These are phyloP conservation scores for Pseudonitzschia multistriata DNA, from an alignment of 108 stramenopile species.

Conservation along the genomic window DNA sequence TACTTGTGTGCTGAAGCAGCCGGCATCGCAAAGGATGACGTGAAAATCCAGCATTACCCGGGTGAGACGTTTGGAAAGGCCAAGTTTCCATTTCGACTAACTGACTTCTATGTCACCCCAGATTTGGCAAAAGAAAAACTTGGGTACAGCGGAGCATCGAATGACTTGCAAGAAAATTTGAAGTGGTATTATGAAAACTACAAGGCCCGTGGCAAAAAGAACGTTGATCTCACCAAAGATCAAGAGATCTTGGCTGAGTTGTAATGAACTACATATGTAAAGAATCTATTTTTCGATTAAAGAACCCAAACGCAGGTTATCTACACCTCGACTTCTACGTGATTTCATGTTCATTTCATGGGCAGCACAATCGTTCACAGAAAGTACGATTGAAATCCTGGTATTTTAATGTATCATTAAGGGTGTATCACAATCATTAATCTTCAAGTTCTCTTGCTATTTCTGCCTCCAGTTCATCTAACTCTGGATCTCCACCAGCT, in stretches of 20 bases:
- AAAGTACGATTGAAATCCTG: neutral
- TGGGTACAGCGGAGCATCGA: slow-evolving; percentile 60
- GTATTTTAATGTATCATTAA: too few relatives aligned
- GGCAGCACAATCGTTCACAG: too few relatives aligned
- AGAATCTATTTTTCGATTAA: neutral
- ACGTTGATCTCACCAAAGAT: slow-evolving; percentile 58
- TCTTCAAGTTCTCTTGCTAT: slow-evolving; percentile 81
- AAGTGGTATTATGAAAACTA: slow-evolving; percentile 70
- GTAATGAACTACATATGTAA: too few relatives aligned
- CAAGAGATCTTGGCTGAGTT: slow-evolving; percentile 51
- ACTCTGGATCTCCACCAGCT: slow-evolving; percentile 39
- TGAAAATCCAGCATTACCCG: slow-evolving; percentile 68
- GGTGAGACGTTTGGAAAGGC: slow-evolving; percentile 59
- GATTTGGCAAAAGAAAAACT: slow-evolving; percentile 73
- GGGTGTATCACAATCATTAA: too few relatives aligned
- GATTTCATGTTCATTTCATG: too few relatives aligned
- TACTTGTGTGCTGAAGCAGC: slow-evolving; percentile 76
- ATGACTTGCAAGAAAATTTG: slow-evolving; percentile 66
- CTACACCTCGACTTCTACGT: too few relatives aligned
- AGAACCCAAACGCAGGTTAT: too few relatives aligned
- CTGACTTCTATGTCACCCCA: slow-evolving; percentile 77
- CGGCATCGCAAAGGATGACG: slow-evolving; percentile 48
- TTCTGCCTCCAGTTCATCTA: slow-evolving; percentile 87
- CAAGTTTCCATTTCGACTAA: slow-evolving; percentile 75
- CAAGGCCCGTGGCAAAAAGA: slow-evolving; percentile 57